Percentiles rank a stretch among this genome's conserved stretches.
These are phyloP conservation scores for Calonectria hawksworthii DNA, from an alignment of 2,329 filamentous ascomycete genomes.

Conservation along the genomic window DNA sequence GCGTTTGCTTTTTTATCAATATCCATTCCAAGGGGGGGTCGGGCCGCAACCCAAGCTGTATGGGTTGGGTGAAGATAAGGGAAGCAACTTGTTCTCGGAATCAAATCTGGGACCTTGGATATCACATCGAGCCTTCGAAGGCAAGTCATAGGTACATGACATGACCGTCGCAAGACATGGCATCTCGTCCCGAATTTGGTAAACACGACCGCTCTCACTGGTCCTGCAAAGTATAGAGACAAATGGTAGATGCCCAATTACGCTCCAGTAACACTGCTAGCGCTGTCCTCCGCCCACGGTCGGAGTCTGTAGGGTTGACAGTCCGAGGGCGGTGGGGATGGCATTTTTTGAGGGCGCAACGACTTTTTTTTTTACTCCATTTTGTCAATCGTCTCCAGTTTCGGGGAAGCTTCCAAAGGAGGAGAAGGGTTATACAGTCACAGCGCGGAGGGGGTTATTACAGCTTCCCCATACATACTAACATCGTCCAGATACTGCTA, in stretches of 20 bases:
- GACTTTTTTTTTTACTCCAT: not conserved
- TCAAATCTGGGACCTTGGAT: not conserved
- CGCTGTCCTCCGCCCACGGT: constrained; percentile 14
- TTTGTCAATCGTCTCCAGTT: constrained; percentile 2
- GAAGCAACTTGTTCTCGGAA: not conserved
- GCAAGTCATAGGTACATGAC: constrained; percentile 21
- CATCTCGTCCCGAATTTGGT: not conserved
- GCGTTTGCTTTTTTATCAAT: constrained; percentile 8
- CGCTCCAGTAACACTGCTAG: constrained; percentile 7
- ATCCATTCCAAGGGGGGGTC: constrained; percentile 19
- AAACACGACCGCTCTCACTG: constrained; percentile 10
- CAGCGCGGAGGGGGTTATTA: not conserved
- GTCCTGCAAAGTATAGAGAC: constrained; percentile 14
- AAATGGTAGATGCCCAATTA: constrained; percentile 3
- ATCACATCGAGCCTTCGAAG: constrained; percentile 2
- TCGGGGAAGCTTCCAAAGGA: constrained; percentile 16
- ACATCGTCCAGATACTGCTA: not conserved
- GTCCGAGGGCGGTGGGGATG: constrained; percentile 7
- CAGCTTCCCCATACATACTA: not conserved
- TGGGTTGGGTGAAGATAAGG: constrained; percentile 18
- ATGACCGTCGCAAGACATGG: constrained; percentile 11
- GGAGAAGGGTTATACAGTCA: not conserved
- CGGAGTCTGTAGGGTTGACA: constrained; percentile 13
- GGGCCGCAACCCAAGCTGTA: constrained; percentile 23
- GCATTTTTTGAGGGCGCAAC: not conserved